Conservation (phyloP, 192 early-diverging fungal species). For the Kickxella alabastrina region DNA sequence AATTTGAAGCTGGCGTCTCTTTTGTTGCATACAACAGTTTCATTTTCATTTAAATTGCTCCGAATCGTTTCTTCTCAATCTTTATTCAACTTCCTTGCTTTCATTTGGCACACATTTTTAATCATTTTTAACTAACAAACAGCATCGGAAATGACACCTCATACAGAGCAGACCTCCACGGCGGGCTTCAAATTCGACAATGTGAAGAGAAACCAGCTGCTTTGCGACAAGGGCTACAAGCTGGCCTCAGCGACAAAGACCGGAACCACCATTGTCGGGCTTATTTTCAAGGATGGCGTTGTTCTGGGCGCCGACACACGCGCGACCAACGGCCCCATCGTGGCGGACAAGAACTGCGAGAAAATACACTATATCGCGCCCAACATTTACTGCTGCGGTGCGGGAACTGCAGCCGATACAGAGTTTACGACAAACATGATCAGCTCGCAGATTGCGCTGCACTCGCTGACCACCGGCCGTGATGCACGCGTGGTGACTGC, state of each 20-base stretch:
- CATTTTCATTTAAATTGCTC: too few relatives aligned
- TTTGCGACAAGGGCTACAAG: conserved; percentile 73
- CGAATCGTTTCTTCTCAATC: too few relatives aligned
- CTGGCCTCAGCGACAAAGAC: conserved; percentile 86
- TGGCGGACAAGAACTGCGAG: conserved; percentile 98
- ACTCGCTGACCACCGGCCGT: conserved; percentile 84
- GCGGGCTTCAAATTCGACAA: conserved; percentile 52
- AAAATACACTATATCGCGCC: conserved; percentile 98
- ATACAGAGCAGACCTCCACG: conserved; percentile 13
- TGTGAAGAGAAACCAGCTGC: conserved; percentile 65
- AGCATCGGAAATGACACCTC: conserved; percentile 19
- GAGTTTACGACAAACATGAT: conserved; percentile 92
- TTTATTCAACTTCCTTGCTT: neutral
- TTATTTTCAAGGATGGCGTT: conserved; percentile 93
- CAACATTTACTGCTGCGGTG: conserved; percentile 98
- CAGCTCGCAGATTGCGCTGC: conserved; percentile 90
- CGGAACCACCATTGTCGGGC: conserved; percentile 95
- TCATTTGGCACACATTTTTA: neutral
- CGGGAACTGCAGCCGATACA: conserved; percentile 98
- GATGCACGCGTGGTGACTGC: conserved; percentile 85
- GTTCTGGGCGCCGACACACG: conserved; percentile 96
- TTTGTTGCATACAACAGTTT: too few relatives aligned
- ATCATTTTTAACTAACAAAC: neutral
- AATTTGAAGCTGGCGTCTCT: too few relatives aligned
- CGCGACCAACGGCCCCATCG: conserved; percentile 91